Base-by-base conservation (phyloP, 2,329 filamentous ascomycete genomes). In the Pseudogymnoascus sp. region DNA sequence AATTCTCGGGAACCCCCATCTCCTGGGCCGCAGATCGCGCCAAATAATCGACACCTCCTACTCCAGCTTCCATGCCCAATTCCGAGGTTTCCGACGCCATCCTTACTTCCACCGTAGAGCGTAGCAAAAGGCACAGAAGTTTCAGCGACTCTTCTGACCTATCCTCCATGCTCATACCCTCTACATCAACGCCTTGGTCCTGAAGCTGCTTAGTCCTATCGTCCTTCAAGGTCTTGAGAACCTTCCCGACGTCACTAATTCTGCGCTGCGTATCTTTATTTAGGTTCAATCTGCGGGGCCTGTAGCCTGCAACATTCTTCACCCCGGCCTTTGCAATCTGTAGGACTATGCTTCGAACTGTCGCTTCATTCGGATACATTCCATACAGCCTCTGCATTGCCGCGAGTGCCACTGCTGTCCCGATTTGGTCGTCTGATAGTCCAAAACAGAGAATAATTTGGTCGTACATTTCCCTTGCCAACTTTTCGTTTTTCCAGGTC, bases 391-490 rank as follows among this genome's bases (percentile, higher is more conserved):
- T 66, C 58, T 74, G 73, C 69, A 83, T 68, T 1, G 76, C 76
- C 61, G 77, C 73, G 11, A 83, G 70, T 1, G 79, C 79, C 33
- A 82, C 76, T 21, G 82, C 72, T 3, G 77, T 79, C 33, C 79
- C 81, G 2, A 74, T 66, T 12, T 79, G 72, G 65, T 83, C 81
- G 58, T 78, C 74, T 1, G 74, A 75, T 6, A 81, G 70, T 64
- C 78, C 80, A 69, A 83, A 81, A 66, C 76, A 78, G 33, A 78
- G 74, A 29, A 82, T 75, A 55, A 83, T 80, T 63, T 78, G 75
- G 65, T 82, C 75, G 64, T 83, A 83, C 2, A 83, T 67, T 4
- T 79, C 78, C 62, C 73, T 74, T 21, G 78, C 77, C 63, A 82
- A 76, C 39, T 76, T 73, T 26, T 72, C 69, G 16, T 71, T 68